Conservation (phyloP, 805 yeast genomes). For the Suhomyces faveliae region DNA sequence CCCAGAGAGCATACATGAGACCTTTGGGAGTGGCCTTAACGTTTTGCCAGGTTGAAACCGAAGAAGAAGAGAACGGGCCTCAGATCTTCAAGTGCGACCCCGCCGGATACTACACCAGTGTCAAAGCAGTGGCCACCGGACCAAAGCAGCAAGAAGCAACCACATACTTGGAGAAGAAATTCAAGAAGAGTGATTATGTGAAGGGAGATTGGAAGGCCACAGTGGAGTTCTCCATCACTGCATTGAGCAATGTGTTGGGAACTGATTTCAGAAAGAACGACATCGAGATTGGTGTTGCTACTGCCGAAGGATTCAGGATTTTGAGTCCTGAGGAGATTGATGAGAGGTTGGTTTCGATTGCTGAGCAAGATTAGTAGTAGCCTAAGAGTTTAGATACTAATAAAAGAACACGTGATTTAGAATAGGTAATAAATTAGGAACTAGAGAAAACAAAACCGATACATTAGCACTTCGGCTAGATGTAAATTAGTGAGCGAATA, state of each 20-base stretch:
- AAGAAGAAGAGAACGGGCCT: conserved; percentile 81
- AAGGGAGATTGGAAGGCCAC: conserved; percentile 86
- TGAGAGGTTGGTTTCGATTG: conserved; percentile 88
- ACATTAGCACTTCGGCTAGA: too few species aligned
- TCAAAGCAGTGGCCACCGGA: conserved; percentile 91
- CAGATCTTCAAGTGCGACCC: conserved; percentile 92
- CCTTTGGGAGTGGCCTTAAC: conserved; percentile 95
- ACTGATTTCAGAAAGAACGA: conserved; percentile 94
- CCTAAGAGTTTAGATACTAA: too few species aligned
- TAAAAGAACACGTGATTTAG: too few species aligned
- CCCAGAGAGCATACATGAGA: conserved; percentile 98
- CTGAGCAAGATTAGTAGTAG: conserved; percentile 91
- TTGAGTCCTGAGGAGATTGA: conserved; percentile 87
- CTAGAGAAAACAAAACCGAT: too few species aligned
- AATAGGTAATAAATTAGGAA: too few species aligned
- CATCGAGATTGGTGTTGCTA: conserved; percentile 88
- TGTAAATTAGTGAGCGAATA: too few species aligned
- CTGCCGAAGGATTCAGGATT: conserved; percentile 65
- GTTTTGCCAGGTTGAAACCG: conserved; percentile 63
- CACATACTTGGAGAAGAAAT: conserved; percentile 85
- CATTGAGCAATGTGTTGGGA: conserved; percentile 81
- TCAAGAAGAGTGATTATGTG: conserved; percentile 64
- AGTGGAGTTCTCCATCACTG: conserved; percentile 84
- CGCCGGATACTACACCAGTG: conserved; percentile 91
- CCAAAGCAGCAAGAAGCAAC: conserved; percentile 96